Evolutionary conservation across 129 eudicot genomes (phyloP), one percentile per base, ranked within the genome.

Genomic region (Calendula officinalis): DNA sequence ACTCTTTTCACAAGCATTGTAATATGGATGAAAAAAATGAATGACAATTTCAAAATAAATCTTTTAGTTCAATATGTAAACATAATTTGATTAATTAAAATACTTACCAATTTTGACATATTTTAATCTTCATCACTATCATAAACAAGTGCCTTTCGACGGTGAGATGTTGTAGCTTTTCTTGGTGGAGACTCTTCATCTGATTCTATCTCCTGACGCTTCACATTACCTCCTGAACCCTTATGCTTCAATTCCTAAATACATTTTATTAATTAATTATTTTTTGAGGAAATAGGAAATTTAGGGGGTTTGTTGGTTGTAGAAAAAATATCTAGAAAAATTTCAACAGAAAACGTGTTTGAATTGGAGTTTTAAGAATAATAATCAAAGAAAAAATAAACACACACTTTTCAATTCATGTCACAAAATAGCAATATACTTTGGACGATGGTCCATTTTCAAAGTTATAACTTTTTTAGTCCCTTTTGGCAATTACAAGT

Each of bases 51-150:
- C 5, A 46, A 46, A 38, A 35, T 10, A 42, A 32, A 34, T 14
- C 4, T 44, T 10, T 56, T 34, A 39, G 42, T 65, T 39, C 14
- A 40, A 50, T 51, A 60, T 50, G 8, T 57, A 34, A 46, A 64
- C 15, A 38, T 34, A 54, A 32, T 8, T 41, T 44, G 30, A 22
- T 22, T 22, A 0, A 22, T 9, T 44, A 64, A 38, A 50, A 42
- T 53, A 71, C 71, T 36, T 62, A 59, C 75, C 55, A 52, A 62
- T 72, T 68, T 33, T 22, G 62, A 42, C 45, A 56, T 63, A 62
- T 2, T 42, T 52, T 66, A 82, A 5, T 92, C 99, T 15, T 88
- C 99, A 60, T 92, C 99, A 35, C 96, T 92, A n/a, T 91, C 98
- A 56, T 72, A 83, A 59, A 92, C 89, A 84, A 79, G 79, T 41